Evolutionary conservation across 306 rosid species (phyloP).

Genomic region (Pyrus betulifolia): DNA sequence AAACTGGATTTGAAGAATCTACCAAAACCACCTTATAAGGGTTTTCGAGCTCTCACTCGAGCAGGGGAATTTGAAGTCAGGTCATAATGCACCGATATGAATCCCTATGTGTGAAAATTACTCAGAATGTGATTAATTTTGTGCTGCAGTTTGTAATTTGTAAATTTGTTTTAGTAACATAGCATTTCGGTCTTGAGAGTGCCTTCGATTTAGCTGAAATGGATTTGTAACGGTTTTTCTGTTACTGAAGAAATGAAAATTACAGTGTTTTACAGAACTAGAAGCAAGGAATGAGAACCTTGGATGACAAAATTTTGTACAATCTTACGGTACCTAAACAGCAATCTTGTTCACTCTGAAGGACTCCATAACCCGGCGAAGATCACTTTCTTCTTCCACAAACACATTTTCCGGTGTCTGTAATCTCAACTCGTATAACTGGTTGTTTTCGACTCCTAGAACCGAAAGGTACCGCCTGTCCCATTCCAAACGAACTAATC

Average conservation of each 20-base stretch:
- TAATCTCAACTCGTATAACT: constrained; percentile 80
- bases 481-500: constrained; percentile 85
- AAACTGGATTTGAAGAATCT: constrained; percentile 63
- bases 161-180: background rate
- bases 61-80: constrained; percentile 89
- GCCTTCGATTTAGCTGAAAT: background rate
- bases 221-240: background rate
- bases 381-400: constrained; percentile 61
- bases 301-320: background rate
- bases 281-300: background rate
- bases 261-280: background rate
- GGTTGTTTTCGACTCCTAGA: constrained; percentile 88
- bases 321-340: constrained; percentile 2
- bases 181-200: background rate
- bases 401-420: constrained; percentile 85
- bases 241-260: background rate
- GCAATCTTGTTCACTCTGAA: constrained; percentile 74
- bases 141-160: background rate
- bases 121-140: background rate
- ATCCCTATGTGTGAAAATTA: background rate
- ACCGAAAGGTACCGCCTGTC: constrained; percentile 84
- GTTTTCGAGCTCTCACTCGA: constrained; percentile 79
- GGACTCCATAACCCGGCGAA: constrained; percentile 80
- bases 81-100: constrained; percentile 17
- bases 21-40: constrained; percentile 71